Base-by-base conservation (phyloP, 768 basidiomycete species). In the Phallus indusiatus region DNA sequence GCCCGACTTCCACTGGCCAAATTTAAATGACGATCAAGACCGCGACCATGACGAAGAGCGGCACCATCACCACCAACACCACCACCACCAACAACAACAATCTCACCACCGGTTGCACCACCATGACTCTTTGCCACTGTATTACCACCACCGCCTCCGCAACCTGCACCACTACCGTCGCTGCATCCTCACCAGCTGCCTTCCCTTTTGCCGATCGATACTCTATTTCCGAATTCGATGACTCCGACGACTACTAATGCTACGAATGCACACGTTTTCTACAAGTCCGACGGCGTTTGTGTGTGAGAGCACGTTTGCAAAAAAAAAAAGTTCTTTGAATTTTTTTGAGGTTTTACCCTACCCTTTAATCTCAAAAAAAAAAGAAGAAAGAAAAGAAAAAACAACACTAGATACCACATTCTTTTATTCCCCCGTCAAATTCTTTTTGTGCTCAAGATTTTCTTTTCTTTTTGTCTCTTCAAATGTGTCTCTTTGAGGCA, bases 1-100 rank as follows among this genome's bases (percentile, higher is more conserved):
- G 51, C 61, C 61, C 55, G 61, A 58, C 48, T 61, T 61, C 61
- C 56, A 55, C 56, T 61, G 49, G 56, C 61, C 28, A 28, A 28
- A 3, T 28, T 3, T 28, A 28, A 28, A 28, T 28, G 28, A 28
- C 28, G 7, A 28, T 7, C 28, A 28, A 28, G 28, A 7, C 53
- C 56, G 21, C 60, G 48, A 22, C 56, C 42, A 61, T 42, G 55
- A 61, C 35, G 51, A 47, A 11, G 47, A 48, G 28, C 17, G 20
- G 18, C 60, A 53, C 6, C 51, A 59, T 34, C 47, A 52, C 21
- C 55, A 28, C 18, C 21, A 37, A 56, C 55, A 28, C 47, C 35
- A 53, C 6, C 51, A 59, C 33, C 47, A 52, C 21, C 55, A 28
- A 20, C 21, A 37, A 28, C 28, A 28, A 28, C 28, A 28, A 28